phyloP scores from a whole-genome alignment of 495 filamentous ascomycete species.

The Staphylotrichum longicolle region DNA sequence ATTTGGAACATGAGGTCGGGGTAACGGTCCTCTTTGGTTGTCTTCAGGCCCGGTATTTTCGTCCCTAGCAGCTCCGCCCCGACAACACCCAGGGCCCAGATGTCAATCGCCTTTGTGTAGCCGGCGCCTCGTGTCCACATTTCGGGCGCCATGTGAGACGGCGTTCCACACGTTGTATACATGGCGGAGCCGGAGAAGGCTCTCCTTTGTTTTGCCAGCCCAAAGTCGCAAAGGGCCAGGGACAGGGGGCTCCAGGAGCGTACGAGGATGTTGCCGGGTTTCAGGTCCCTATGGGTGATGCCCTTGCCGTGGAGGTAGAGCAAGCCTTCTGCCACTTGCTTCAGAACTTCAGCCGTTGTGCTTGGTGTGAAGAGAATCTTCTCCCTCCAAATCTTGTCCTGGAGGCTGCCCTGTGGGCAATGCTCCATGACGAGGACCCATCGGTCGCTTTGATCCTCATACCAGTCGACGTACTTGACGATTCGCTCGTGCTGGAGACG shows the following conservation, averaged over 20 bases:
- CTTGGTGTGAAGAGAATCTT: not conserved
- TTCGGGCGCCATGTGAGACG: not conserved
- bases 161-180: not conserved
- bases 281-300: slow-evolving; percentile 1
- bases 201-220: not conserved
- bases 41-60: not conserved
- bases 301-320: not conserved
- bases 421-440: slow-evolving; percentile 8
- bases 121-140: not conserved
- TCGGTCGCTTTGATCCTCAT: not conserved
- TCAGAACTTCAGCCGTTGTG: not conserved
- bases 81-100: slow-evolving; percentile 3
- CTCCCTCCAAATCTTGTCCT: not conserved
- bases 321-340: slow-evolving; percentile 6
- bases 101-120: not conserved
- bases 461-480: not conserved
- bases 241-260: not conserved
- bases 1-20: not conserved
- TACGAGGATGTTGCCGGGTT: slow-evolving; percentile 13
- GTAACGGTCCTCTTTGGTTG: not conserved
- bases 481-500: not conserved
- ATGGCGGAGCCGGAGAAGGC: not conserved
- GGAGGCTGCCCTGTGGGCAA: not conserved
- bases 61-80: not conserved
- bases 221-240: slow-evolving; percentile 6